phyloP scores from a whole-genome alignment of 768 basidiomycete genomes.

The Agrocybe pediades region DNA sequence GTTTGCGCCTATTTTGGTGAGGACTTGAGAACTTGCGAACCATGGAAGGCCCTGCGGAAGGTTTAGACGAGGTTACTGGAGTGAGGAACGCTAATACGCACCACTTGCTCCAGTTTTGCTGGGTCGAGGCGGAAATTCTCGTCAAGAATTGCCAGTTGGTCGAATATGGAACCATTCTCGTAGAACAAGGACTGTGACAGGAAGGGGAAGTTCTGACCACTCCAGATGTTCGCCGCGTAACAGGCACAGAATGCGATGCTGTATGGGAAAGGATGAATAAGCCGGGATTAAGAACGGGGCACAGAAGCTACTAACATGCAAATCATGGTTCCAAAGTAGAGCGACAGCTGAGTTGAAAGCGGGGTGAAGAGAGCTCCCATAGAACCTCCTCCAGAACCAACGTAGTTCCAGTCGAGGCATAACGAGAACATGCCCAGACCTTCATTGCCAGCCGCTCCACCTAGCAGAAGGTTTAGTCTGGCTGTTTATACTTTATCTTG shows the following conservation, averaged over 20 bases:
- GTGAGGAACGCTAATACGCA: conserved; percentile 27
- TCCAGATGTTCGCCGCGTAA: conserved; percentile 53
- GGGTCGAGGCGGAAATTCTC: conserved; percentile 50
- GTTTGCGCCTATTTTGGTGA: conserved; percentile 39
- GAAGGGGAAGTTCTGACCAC: conserved; percentile 62
- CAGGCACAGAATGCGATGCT: conserved; percentile 46
- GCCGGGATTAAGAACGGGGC: not conserved
- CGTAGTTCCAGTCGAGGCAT: conserved; percentile 65
- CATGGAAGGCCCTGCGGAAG: conserved; percentile 39
- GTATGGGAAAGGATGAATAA: not conserved
- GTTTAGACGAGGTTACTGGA: not conserved
- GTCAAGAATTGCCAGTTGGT: conserved; percentile 56
- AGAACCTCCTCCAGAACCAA: conserved; percentile 46
- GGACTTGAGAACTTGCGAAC: conserved; percentile 46
- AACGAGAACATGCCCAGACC: conserved; percentile 61
- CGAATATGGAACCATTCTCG: conserved; percentile 51
- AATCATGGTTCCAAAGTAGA: conserved; percentile 49
- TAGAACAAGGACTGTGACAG: conserved; percentile 52
- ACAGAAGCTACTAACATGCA: conserved; percentile 44
- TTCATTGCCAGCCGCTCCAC: conserved; percentile 62
- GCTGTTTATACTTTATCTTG: too few species aligned
- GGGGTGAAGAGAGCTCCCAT: conserved; percentile 43
- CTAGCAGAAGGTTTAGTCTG: conserved; percentile 15
- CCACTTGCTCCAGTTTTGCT: conserved; percentile 45
- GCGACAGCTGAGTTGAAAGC: conserved; percentile 36